These are phyloP conservation scores for Epicoccum nigrum DNA, from an alignment of 2,329 filamentous ascomycete genomes.

Conservation along the genomic window DNA sequence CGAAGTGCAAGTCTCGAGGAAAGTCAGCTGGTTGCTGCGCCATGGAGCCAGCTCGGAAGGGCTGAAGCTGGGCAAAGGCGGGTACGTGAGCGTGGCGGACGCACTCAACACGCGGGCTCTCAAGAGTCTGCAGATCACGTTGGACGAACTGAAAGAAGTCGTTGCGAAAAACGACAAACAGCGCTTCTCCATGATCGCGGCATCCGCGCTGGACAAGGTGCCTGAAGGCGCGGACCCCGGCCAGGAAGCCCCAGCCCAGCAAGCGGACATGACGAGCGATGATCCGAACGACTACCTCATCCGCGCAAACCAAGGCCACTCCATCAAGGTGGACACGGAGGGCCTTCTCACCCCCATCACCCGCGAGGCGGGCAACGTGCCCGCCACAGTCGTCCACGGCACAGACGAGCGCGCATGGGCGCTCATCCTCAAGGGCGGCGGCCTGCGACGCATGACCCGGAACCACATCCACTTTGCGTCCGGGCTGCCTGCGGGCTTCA, in stretches of 20 bases:
- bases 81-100: slow-evolving; percentile 66
- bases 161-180: slow-evolving; percentile 86
- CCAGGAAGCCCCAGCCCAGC: background rate
- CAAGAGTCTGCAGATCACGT: slow-evolving; percentile 72
- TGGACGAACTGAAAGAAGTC: slow-evolving; percentile 72
- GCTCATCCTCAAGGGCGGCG: slow-evolving; percentile 75
- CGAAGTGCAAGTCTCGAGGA: slow-evolving; percentile 55
- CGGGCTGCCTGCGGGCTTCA: slow-evolving; percentile 65
- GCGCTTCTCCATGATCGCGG: slow-evolving; percentile 79
- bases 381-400: slow-evolving; percentile 77
- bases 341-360: slow-evolving; percentile 72
- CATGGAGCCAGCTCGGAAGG: slow-evolving; percentile 68
- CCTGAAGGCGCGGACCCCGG: slow-evolving; percentile 2
- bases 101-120: slow-evolving; percentile 66
- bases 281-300: slow-evolving; percentile 78
- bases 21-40: slow-evolving; percentile 62
- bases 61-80: slow-evolving; percentile 62
- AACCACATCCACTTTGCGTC: slow-evolving; percentile 91
- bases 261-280: slow-evolving; percentile 20
- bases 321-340: slow-evolving; percentile 75
- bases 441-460: slow-evolving; percentile 78
- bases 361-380: slow-evolving; percentile 61
- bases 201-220: slow-evolving; percentile 22
- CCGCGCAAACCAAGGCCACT: slow-evolving; percentile 94
- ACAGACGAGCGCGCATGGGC: slow-evolving; percentile 85